phyloP scores from a whole-genome alignment of 257 asterid species.

The Nicotiana attenuata region DNA sequence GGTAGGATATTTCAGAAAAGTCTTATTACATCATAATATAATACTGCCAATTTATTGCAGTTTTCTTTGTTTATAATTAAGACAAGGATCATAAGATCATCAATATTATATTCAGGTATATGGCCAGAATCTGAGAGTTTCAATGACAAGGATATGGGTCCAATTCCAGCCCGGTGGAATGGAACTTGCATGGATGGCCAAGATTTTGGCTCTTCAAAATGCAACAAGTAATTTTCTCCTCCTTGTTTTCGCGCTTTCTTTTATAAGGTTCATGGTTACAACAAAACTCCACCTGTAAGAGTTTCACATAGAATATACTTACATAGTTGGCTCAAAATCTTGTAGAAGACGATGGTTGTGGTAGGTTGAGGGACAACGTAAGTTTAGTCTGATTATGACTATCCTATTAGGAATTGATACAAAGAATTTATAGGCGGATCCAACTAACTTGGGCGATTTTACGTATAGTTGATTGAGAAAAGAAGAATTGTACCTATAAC shows the following conservation, averaged over 20 bases:
- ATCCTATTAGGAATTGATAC: neutral
- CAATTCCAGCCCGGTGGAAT: slow-evolving; percentile 71
- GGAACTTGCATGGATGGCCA: slow-evolving; percentile 64
- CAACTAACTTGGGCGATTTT: neutral
- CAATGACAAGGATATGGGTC: slow-evolving; percentile 20
- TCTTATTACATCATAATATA: neutral
- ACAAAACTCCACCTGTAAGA: neutral
- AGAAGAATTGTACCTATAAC: neutral
- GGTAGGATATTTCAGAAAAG: slow-evolving; percentile 25
- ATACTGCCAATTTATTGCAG: neutral
- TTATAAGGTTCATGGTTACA: neutral
- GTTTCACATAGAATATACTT: no score
- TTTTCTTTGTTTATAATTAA: neutral
- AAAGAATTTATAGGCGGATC: neutral
- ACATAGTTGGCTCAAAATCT: no score
- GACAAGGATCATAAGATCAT: neutral
- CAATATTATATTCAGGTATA: slow-evolving; percentile 40
- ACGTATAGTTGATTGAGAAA: no score
- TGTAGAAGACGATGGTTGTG: neutral
- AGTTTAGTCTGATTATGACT: neutral
- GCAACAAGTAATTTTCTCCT: slow-evolving; percentile 46
- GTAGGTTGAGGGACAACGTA: neutral
- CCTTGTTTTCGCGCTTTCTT: neutral
- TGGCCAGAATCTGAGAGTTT: slow-evolving; percentile 68
- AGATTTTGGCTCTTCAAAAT: slow-evolving; percentile 44